Evolutionary conservation across 345 rosid genomes (phyloP).

Genomic region (Boechera divaricarpa): DNA sequence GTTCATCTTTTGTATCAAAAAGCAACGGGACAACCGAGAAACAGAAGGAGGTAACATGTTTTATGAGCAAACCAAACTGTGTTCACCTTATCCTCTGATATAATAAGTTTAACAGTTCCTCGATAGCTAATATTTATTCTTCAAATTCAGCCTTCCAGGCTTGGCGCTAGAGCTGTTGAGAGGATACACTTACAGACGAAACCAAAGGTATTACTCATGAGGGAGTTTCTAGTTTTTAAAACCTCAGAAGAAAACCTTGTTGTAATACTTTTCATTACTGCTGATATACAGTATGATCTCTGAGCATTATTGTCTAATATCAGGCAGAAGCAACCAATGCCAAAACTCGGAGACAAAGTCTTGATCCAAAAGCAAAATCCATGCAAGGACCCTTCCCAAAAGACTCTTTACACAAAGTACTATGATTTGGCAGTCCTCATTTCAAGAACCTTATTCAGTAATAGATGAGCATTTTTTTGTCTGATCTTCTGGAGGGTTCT

Average conservation of each 20-base stretch:
- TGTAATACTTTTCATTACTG: slow-evolving; percentile 5
- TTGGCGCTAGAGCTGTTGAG: slow-evolving; percentile 27
- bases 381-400: slow-evolving; percentile 21
- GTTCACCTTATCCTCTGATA: not conserved
- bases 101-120: not conserved
- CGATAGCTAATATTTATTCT: not conserved
- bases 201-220: slow-evolving; percentile 36
- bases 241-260: not conserved
- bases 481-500: slow-evolving; percentile 8
- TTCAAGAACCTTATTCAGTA: slow-evolving; percentile 18
- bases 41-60: slow-evolving; percentile 34
- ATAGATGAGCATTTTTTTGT: not conserved
- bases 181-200: slow-evolving; percentile 15
- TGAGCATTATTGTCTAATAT: not conserved
- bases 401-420: slow-evolving; percentile 22
- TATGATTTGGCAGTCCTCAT: slow-evolving; percentile 12
- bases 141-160: slow-evolving; percentile 18
- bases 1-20: slow-evolving; percentile 25
- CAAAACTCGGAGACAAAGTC: slow-evolving; percentile 24
- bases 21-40: not conserved
- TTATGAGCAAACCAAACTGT: slow-evolving; percentile 18
- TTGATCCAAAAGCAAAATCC: slow-evolving; percentile 27
- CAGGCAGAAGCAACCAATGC: slow-evolving; percentile 29
- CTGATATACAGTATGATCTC: slow-evolving; percentile 1
- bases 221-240: not conserved